These are phyloP conservation scores for Trifolium pratense DNA, from an alignment of 306 rosid genomes.

Conservation along the genomic window DNA sequence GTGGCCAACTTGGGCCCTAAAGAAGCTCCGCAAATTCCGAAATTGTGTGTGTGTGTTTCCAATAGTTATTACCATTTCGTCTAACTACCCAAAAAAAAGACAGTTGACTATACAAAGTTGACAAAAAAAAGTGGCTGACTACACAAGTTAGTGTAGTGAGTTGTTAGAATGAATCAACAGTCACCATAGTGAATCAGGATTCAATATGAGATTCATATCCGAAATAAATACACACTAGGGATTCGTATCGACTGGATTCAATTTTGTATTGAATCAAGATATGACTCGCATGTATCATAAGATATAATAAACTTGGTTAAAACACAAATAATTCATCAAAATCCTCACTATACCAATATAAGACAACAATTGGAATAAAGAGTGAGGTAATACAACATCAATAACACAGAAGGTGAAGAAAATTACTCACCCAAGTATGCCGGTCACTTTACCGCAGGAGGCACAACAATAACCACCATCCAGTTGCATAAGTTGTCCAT, in stretches of 20 bases:
- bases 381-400: not conserved
- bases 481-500: conserved; percentile 95
- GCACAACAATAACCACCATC: conserved; percentile 99
- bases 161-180: not conserved
- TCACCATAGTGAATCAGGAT: too few relatives aligned
- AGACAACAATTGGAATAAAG: not conserved
- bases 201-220: not conserved
- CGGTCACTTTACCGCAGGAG: conserved; percentile 95
- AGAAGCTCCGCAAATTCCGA: too few relatives aligned
- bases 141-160: not conserved
- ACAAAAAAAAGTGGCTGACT: too few relatives aligned
- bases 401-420: conserved; percentile 31
- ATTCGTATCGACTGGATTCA: not conserved
- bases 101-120: not conserved
- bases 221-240: not conserved
- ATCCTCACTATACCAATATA: conserved; percentile 5
- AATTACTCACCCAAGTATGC: conserved; percentile 87
- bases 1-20: too few relatives aligned
- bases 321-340: conserved; percentile 20
- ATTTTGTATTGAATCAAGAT: not conserved
- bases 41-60: too few relatives aligned
- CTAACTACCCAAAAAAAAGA: too few relatives aligned
- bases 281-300: not conserved
- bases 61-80: too few relatives aligned
- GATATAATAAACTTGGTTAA: not conserved